Conservation (phyloP, 1,284 basidiomycete species). For the Ustilago nuda region DNA sequence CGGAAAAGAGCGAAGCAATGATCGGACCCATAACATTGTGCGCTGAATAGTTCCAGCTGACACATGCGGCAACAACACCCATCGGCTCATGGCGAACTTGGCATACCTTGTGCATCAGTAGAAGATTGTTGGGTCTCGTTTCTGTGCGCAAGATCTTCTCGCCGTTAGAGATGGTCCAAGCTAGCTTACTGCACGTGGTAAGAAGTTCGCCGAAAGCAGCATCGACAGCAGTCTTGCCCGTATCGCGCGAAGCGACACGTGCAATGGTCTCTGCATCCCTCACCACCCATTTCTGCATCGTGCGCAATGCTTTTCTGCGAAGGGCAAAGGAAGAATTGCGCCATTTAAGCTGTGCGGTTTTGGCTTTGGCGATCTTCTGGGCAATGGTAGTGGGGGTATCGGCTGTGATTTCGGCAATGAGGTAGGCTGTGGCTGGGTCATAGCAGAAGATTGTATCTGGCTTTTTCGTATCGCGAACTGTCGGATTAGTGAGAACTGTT, state of each 20-base stretch:
- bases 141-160: constrained; percentile 53
- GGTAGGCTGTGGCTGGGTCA: constrained; percentile 87
- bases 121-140: constrained; percentile 74
- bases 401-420: constrained; percentile 78
- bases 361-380: constrained; percentile 78
- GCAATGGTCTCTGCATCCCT: constrained; percentile 87
- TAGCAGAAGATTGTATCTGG: constrained; percentile 81
- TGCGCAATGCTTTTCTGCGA: constrained; percentile 82
- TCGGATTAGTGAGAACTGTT: constrained; percentile 31
- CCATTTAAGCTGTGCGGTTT: constrained; percentile 80
- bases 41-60: constrained; percentile 81
- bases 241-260: constrained; percentile 90
- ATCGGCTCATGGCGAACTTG: constrained; percentile 89
- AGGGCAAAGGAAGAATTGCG: constrained; percentile 79
- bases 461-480: constrained; percentile 17
- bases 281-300: constrained; percentile 88
- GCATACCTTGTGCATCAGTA: constrained; percentile 83
- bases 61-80: constrained; percentile 91
- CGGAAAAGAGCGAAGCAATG: constrained; percentile 86
- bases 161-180: constrained; percentile 60
- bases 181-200: constrained; percentile 62
- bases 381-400: constrained; percentile 78
- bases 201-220: constrained; percentile 71
- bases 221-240: constrained; percentile 84
- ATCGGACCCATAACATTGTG: constrained; percentile 95